Percentiles rank a stretch among this genome's conserved stretches.
phyloP scores from a whole-genome alignment of 257 asterid species.

The Nicotiana noctiflora region DNA sequence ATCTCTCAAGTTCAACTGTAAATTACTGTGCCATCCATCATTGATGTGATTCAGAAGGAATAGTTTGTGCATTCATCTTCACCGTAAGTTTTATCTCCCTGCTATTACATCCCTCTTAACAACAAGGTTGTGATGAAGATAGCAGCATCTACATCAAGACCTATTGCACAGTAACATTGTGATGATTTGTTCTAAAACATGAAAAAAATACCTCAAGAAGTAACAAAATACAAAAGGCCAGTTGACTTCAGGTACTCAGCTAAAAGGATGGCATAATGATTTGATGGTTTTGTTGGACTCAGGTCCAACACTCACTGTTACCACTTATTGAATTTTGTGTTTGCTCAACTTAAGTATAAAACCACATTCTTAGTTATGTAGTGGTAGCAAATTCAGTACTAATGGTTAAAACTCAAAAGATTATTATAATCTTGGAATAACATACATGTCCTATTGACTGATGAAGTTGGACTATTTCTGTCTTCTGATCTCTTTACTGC shows the following conservation, averaged over 20 bases:
- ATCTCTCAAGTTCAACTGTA: background rate
- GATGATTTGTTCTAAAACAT: background rate
- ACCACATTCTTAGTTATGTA: too few relatives aligned
- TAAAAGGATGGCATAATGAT: background rate
- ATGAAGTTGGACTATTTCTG: too few relatives aligned
- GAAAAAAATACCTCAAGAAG: background rate
- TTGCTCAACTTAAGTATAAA: too few relatives aligned
- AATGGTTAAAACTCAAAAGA: too few relatives aligned
- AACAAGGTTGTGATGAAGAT: background rate
- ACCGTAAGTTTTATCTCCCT: background rate
- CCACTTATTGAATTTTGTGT: too few relatives aligned
- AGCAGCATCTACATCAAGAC: background rate
- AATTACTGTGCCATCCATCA: background rate
- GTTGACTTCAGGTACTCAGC: background rate
- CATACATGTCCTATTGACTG: too few relatives aligned
- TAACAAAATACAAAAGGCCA: background rate
- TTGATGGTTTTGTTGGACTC: background rate
- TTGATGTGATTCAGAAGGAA: background rate
- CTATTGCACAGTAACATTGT: background rate
- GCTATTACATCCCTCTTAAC: background rate
- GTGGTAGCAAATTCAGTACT: too few relatives aligned
- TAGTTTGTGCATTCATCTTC: background rate
- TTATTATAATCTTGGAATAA: too few relatives aligned
- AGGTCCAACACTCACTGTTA: too few relatives aligned
- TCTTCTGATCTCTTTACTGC: too few relatives aligned